phyloP scores from a whole-genome alignment of 345 rosid genomes.

The Murraya koenigii region DNA sequence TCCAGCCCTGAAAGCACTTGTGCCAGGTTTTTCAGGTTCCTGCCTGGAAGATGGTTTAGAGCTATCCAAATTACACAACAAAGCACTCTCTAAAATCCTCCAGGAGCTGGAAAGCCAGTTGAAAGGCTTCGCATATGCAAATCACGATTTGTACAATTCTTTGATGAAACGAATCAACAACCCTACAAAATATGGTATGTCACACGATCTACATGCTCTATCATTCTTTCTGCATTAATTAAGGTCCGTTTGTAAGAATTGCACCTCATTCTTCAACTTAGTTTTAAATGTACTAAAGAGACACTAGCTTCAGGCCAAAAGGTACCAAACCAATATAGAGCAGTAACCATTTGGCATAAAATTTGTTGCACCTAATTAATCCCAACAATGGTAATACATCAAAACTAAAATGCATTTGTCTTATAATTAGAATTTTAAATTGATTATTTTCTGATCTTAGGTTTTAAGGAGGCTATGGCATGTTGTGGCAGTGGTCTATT shows the following conservation, averaged over 20 bases:
- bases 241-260: too few relatives aligned
- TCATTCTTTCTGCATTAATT: too few relatives aligned
- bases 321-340: too few relatives aligned
- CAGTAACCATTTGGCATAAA: too few relatives aligned
- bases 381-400: too few relatives aligned
- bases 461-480: slow-evolving; percentile 19
- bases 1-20: slow-evolving; percentile 2
- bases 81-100: slow-evolving; percentile 15
- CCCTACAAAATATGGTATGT: slow-evolving; percentile 33
- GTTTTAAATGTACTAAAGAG: too few relatives aligned
- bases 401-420: too few relatives aligned
- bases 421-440: too few relatives aligned
- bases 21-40: background rate
- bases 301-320: too few relatives aligned
- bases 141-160: slow-evolving; percentile 17
- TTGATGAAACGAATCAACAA: slow-evolving; percentile 13
- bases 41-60: slow-evolving; percentile 7
- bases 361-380: too few relatives aligned
- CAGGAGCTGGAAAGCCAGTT: slow-evolving; percentile 15
- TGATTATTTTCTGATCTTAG: background rate
- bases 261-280: too few relatives aligned
- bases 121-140: slow-evolving; percentile 22
- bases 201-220: too few relatives aligned
- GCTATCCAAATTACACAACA: slow-evolving; percentile 22
- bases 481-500: slow-evolving; percentile 20